Evolutionary conservation across 441 rosid genomes (phyloP).

Genomic region (Omphalea diandra): DNA sequence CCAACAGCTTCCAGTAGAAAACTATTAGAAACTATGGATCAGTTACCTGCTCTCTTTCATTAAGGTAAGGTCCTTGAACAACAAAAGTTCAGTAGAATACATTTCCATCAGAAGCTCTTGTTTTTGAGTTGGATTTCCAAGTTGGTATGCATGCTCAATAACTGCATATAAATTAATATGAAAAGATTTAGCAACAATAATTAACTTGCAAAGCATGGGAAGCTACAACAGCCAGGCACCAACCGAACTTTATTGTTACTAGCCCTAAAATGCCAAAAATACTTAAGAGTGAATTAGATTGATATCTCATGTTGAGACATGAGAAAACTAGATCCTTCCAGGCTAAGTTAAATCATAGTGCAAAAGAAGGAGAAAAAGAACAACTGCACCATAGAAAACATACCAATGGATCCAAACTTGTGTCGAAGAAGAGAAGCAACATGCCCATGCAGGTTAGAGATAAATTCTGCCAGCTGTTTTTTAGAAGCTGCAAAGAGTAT

Average conservation of each 20-base stretch:
- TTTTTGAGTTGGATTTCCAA: slow-evolving; percentile 75
- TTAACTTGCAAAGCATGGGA: neutral
- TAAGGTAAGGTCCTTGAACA: slow-evolving; percentile 70
- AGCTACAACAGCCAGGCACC: neutral
- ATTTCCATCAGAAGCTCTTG: slow-evolving; percentile 88
- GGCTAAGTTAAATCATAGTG: neutral
- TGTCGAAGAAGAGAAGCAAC: slow-evolving; percentile 88
- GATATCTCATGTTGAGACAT: neutral
- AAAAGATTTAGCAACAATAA: neutral
- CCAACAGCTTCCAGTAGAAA: neutral
- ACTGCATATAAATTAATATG: slow-evolving; percentile 36
- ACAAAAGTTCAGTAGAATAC: slow-evolving; percentile 84
- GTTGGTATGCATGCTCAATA: slow-evolving; percentile 78
- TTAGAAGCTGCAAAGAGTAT: slow-evolving; percentile 62
- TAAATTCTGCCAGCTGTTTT: slow-evolving; percentile 62
- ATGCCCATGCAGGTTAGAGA: slow-evolving; percentile 74
- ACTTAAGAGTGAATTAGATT: neutral
- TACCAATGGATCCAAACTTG: slow-evolving; percentile 93
- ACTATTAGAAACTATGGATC: neutral
- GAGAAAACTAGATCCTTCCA: neutral
- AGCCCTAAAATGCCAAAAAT: neutral
- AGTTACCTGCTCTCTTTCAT: slow-evolving; percentile 70
- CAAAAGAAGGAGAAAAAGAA: neutral
- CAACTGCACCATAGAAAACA: slow-evolving; percentile 18
- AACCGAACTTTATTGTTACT: neutral